Percentiles rank a stretch among this genome's conserved stretches.
phyloP scores from a whole-genome alignment of 768 basidiomycete species.

The Panellus pusillus region DNA sequence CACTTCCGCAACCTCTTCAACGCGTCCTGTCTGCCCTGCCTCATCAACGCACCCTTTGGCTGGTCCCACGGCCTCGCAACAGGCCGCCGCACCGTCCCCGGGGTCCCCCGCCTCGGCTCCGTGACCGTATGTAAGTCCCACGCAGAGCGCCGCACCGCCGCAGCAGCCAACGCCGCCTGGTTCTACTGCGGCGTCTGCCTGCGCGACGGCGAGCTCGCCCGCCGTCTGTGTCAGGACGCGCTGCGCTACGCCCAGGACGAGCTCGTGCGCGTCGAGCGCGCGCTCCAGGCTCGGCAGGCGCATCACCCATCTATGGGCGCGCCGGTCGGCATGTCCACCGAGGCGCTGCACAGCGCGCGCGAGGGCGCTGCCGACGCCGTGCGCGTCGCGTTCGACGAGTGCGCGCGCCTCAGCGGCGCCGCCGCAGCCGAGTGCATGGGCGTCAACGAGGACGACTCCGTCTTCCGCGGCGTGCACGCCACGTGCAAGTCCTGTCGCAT shows the following conservation, averaged over 20 bases:
- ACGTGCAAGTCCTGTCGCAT: conserved; percentile 68
- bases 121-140: conserved; percentile 56
- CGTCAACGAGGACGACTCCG: conserved; percentile 74
- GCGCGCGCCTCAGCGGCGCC: conserved; percentile 30
- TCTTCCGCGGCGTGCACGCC: conserved; percentile 62
- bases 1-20: conserved; percentile 62
- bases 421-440: conserved; percentile 30
- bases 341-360: background rate
- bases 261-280: background rate
- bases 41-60: conserved; percentile 57
- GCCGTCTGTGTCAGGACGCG: conserved; percentile 19
- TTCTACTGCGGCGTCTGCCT: conserved; percentile 68
- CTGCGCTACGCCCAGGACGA: conserved; percentile 19
- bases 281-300: background rate
- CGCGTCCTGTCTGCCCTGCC: conserved; percentile 64
- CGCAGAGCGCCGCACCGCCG: conserved; percentile 71
- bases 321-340: too few species aligned
- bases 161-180: conserved; percentile 34
- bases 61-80: conserved; percentile 48
- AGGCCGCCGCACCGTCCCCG: conserved; percentile 44
- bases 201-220: conserved; percentile 54
- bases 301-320: conserved; percentile 26
- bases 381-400: conserved; percentile 20
- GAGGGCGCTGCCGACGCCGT: background rate
- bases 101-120: conserved; percentile 38